Evolutionary conservation across 306 rosid genomes (phyloP).

Genomic region (Trifolium dubium): DNA sequence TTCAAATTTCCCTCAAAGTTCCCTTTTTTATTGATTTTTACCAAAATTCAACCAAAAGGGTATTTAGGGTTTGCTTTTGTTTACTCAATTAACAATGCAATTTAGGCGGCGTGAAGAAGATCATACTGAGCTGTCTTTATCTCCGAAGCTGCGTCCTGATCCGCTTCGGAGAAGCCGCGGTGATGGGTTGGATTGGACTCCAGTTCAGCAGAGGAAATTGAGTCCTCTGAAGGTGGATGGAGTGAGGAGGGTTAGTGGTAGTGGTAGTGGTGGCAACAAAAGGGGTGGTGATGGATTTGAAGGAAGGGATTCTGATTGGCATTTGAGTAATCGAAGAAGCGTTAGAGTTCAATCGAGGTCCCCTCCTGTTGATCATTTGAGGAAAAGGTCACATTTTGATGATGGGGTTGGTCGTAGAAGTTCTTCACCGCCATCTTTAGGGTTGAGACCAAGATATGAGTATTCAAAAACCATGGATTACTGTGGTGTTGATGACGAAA

Average conservation of each 20-base stretch:
- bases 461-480: slow-evolving; percentile 42
- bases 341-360: slow-evolving; percentile 53
- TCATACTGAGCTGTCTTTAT: slow-evolving; percentile 46
- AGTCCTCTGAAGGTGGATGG: slow-evolving; percentile 62
- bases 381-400: slow-evolving; percentile 58
- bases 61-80: slow-evolving; percentile 40
- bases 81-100: slow-evolving; percentile 58
- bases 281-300: slow-evolving; percentile 49
- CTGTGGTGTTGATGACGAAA: slow-evolving; percentile 47
- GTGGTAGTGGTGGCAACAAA: slow-evolving; percentile 44
- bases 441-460: slow-evolving; percentile 55
- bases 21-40: slow-evolving; percentile 1
- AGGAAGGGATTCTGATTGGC: slow-evolving; percentile 65
- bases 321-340: slow-evolving; percentile 55
- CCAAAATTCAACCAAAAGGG: slow-evolving; percentile 33
- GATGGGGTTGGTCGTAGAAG: slow-evolving; percentile 53
- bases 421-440: slow-evolving; percentile 52
- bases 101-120: slow-evolving; percentile 63
- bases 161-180: slow-evolving; percentile 38
- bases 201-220: slow-evolving; percentile 53
- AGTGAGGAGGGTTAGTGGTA: slow-evolving; percentile 42
- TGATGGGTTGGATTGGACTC: slow-evolving; percentile 50
- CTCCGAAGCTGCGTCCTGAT: slow-evolving; percentile 50
- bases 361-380: slow-evolving; percentile 54
- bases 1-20: slow-evolving; percentile 21